Percentiles rank a stretch among this genome's conserved stretches.
phyloP scores from a whole-genome alignment of 495 filamentous ascomycete species.

The Tuber borchii region DNA sequence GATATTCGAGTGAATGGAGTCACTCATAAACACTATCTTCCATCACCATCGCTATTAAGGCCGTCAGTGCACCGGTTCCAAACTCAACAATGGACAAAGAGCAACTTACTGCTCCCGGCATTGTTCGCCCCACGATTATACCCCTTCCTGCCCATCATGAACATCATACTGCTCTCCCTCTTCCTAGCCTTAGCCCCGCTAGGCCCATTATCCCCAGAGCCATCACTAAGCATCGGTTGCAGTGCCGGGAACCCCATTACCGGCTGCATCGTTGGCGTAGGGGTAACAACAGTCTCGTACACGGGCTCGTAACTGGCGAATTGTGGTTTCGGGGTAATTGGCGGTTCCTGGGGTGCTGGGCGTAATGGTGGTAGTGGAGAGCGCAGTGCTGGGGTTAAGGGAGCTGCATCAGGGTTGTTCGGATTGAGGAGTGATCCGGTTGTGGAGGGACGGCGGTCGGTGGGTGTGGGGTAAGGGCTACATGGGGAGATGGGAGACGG shows the following conservation, averaged over 20 bases:
- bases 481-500: constrained; percentile 16
- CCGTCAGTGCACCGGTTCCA: constrained; percentile 6
- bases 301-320: constrained; percentile 31
- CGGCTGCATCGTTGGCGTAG: constrained; percentile 19
- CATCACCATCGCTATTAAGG: constrained; percentile 30
- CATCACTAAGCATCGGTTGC: constrained; percentile 7
- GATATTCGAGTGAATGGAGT: background rate
- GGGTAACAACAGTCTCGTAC: constrained; percentile 31
- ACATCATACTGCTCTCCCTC: constrained; percentile 56
- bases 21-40: constrained; percentile 36
- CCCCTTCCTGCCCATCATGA: constrained; percentile 47
- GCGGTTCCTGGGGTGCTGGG: constrained; percentile 30
- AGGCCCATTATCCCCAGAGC: constrained; percentile 10
- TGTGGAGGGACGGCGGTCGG: constrained; percentile 4
- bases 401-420: constrained; percentile 4
- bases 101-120: constrained; percentile 28
- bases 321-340: constrained; percentile 31
- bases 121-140: constrained; percentile 28
- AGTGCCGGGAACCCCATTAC: constrained; percentile 24
- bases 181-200: constrained; percentile 48
- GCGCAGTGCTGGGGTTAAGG: constrained; percentile 22
- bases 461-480: constrained; percentile 18
- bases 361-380: constrained; percentile 29
- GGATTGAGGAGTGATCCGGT: constrained; percentile 7
- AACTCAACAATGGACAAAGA: constrained; percentile 8